Evolutionary conservation across 2,329 filamentous ascomycete species (phyloP), one percentile per base, ranked within the genome.

Genomic region (Curvularia hawaiiensis): DNA sequence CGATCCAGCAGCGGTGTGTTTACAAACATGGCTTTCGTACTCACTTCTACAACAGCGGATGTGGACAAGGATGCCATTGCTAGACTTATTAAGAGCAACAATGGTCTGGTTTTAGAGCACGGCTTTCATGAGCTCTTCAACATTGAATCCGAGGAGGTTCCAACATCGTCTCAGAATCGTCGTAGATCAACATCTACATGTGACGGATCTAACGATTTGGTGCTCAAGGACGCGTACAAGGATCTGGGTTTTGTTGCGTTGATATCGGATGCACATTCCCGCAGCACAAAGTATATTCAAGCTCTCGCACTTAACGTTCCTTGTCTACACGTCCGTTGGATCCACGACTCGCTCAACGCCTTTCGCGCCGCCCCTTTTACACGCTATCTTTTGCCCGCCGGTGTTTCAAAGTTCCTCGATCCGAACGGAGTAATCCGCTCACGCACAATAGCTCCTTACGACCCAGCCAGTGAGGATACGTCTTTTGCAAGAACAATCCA

Each of bases 201-300:
- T 14, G 66, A 71, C 10, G 56, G 41, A 4, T 41, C 45, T 31
- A 53, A 46, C n/a, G 57, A 56, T 56, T 77, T 95, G 18, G 79
- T 75, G 1, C 80, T 96, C 0, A 85, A 68, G n/a, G 57, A 79
- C 1, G 63, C 79, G 11, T 74, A 79, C 22, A 84, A 84, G 22
- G 77, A 83, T 2, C 79, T 88, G 1, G 89, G 91, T 0, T 98
- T 99, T 70, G 87, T 90, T 0, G 93, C 92, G 4, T 79, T 98
- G 14, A 90, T 99, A 58, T 89, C 93, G 0, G 91, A 98, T 69
- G 85, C 86, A 4, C 90, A 97, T 73, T 95, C 90, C 7, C 87
- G 94, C 46, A 92, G 92, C 61, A 85, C 88, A 49, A 99, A 98
- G 73, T 97, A 95, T 75, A 90, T 98, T 83, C 93, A 98, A 77